Conservation (phyloP, 2,329 filamentous ascomycete genomes). For the Fusarium newnesense region DNA sequence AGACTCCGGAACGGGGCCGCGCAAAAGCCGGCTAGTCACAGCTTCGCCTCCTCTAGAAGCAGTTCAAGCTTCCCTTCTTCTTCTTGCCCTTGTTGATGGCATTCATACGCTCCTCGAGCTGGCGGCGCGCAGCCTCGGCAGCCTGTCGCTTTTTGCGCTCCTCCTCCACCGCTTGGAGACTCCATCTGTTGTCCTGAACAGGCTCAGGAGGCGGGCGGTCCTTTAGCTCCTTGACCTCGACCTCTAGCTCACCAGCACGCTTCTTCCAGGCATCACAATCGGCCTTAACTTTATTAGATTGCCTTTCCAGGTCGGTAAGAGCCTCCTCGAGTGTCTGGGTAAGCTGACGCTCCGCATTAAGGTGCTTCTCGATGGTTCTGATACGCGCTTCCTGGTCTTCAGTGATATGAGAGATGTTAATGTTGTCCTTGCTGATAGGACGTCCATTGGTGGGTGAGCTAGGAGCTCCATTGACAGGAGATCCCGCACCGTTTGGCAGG, state of each 20-base stretch:
- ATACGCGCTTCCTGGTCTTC: slow-evolving; percentile 97
- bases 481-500: slow-evolving; percentile 71
- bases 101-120: slow-evolving; percentile 95
- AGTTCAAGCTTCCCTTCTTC: slow-evolving; percentile 96
- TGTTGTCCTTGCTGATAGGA: slow-evolving; percentile 81
- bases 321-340: slow-evolving; percentile 96
- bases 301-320: slow-evolving; percentile 89
- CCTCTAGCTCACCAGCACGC: slow-evolving; percentile 80
- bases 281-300: slow-evolving; percentile 89
- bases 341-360: slow-evolving; percentile 95
- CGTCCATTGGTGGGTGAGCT: slow-evolving; percentile 69
- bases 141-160: slow-evolving; percentile 92
- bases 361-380: slow-evolving; percentile 94
- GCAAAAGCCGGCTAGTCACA: slow-evolving; percentile 25
- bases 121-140: slow-evolving; percentile 86
- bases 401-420: slow-evolving; percentile 77
- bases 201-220: slow-evolving; percentile 58
- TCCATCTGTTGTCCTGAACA: slow-evolving; percentile 69
- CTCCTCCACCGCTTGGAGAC: slow-evolving; percentile 92
- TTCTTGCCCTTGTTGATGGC: slow-evolving; percentile 89
- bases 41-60: slow-evolving; percentile 74
- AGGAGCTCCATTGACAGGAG: slow-evolving; percentile 56
- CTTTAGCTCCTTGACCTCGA: slow-evolving; percentile 74
- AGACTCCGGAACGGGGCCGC: slow-evolving; percentile 8
- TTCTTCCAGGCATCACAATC: slow-evolving; percentile 93